These are phyloP conservation scores for Lithospermum erythrorhizon DNA, from an alignment of 257 asterid genomes.

Conservation along the genomic window DNA sequence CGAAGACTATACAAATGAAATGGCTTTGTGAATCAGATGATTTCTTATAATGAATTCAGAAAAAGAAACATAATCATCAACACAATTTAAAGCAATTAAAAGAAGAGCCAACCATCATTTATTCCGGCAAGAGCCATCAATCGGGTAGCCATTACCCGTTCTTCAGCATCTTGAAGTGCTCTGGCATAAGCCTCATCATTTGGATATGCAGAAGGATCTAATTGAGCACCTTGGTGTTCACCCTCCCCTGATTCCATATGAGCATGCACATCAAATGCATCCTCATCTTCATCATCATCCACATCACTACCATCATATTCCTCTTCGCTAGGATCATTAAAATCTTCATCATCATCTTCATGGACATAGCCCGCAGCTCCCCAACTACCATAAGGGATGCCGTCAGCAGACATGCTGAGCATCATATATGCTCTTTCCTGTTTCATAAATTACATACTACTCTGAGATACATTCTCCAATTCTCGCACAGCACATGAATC, in stretches of 20 bases:
- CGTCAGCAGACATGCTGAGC: slow-evolving; percentile 59
- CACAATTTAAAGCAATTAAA: neutral
- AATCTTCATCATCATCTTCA: slow-evolving; percentile 42
- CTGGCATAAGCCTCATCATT: slow-evolving; percentile 96
- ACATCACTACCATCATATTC: slow-evolving; percentile 51
- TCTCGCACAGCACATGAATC: neutral
- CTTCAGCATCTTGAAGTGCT: slow-evolving; percentile 92
- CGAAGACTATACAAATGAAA: slow-evolving; percentile 30
- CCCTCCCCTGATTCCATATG: slow-evolving; percentile 41
- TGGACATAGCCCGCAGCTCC: slow-evolving; percentile 49
- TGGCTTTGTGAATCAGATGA: slow-evolving; percentile 10
- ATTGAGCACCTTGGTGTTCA: slow-evolving; percentile 38
- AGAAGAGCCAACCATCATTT: slow-evolving; percentile 35
- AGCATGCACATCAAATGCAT: slow-evolving; percentile 57
- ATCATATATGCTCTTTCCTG: slow-evolving; percentile 95
- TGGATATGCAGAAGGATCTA: slow-evolving; percentile 81
- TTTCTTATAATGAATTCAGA: neutral
- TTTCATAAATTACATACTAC: slow-evolving; percentile 8
- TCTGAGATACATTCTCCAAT: neutral
- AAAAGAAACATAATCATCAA: slow-evolving; percentile 2
- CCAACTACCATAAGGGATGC: slow-evolving; percentile 70
- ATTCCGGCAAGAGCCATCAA: slow-evolving; percentile 79
- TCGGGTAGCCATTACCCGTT: slow-evolving; percentile 82
- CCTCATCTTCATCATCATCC: slow-evolving; percentile 46
- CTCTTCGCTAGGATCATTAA: slow-evolving; percentile 59